phyloP scores from a whole-genome alignment of 192 early-diverging fungal genomes.

The Linnemannia schmuckeri region DNA sequence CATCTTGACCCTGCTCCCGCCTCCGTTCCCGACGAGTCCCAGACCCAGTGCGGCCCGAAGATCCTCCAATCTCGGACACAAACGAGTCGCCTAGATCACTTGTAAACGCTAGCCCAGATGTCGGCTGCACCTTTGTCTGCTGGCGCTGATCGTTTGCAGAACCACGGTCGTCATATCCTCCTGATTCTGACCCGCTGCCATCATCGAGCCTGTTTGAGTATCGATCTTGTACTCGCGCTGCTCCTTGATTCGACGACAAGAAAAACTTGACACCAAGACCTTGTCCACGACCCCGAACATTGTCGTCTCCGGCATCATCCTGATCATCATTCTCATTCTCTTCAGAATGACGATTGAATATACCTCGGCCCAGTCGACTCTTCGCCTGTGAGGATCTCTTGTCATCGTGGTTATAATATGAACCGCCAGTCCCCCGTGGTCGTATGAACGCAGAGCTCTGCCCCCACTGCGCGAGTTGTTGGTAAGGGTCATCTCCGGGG shows the following conservation, averaged over 20 bases:
- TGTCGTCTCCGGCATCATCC: slow-evolving; percentile 38
- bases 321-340: slow-evolving; percentile 13
- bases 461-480: slow-evolving; percentile 16
- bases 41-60: neutral
- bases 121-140: neutral
- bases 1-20: slow-evolving; percentile 15
- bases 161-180: slow-evolving; percentile 6
- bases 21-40: slow-evolving; percentile 14
- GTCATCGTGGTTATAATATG: slow-evolving; percentile 24
- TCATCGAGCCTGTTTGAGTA: neutral
- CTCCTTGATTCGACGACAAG: neutral
- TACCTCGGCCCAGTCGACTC: slow-evolving; percentile 19
- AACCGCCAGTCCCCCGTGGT: slow-evolving; percentile 19
- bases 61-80: slow-evolving; percentile 46
- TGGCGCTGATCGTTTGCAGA: neutral
- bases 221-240: neutral
- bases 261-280: slow-evolving; percentile 32
- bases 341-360: slow-evolving; percentile 4
- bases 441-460: slow-evolving; percentile 26
- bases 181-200: slow-evolving; percentile 19
- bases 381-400: slow-evolving; percentile 30
- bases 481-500: slow-evolving; percentile 17
- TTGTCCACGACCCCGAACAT: neutral
- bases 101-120: neutral
- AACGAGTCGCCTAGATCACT: slow-evolving; percentile 53